phyloP scores from a whole-genome alignment of 345 rosid genomes.

The Melaleuca quinquenervia region DNA sequence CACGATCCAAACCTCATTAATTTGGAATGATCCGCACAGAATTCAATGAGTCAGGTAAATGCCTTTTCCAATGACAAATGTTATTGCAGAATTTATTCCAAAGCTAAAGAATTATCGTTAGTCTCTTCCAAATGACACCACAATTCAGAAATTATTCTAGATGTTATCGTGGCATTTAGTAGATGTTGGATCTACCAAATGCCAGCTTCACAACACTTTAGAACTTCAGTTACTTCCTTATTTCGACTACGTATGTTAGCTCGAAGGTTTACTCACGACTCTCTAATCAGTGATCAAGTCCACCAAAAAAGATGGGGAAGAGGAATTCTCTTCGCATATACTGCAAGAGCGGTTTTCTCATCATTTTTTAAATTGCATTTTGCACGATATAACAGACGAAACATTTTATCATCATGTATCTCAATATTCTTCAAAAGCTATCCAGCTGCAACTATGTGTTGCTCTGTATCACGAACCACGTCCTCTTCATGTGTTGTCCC shows the following conservation, averaged over 20 bases:
- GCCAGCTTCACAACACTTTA: rapidly evolving
- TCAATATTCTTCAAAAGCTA: background rate
- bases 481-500: rapidly evolving
- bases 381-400: rapidly evolving
- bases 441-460: rapidly evolving
- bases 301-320: background rate
- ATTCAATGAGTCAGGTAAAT: rapidly evolving
- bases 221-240: rapidly evolving
- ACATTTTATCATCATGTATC: background rate
- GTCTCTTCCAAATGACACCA: background rate
- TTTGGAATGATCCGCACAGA: rapidly evolving
- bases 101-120: rapidly evolving
- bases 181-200: rapidly evolving
- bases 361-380: background rate
- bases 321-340: background rate
- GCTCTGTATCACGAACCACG: background rate
- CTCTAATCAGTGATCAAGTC: background rate
- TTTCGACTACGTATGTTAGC: background rate
- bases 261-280: background rate
- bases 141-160: rapidly evolving
- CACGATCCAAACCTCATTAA: rapidly evolving
- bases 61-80: rapidly evolving
- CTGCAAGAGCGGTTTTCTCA: rapidly evolving
- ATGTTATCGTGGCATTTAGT: background rate
- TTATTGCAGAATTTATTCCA: background rate